These are phyloP conservation scores for Trametes gibbosa DNA, from an alignment of 768 basidiomycete species.

Conservation along the genomic window DNA sequence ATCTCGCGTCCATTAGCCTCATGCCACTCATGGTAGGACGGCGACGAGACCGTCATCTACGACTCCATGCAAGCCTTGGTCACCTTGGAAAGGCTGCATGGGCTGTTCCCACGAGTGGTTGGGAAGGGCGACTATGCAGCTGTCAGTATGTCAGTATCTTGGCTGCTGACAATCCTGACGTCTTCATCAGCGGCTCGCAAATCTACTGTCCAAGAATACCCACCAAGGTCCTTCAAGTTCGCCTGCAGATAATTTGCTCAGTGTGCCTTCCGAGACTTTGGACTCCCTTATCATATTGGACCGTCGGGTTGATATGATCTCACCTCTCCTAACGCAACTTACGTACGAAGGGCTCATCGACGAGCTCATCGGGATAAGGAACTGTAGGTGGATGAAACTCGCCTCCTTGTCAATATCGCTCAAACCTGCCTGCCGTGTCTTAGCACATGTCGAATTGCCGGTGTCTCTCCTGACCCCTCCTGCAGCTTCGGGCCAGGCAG, in stretches of 20 bases:
- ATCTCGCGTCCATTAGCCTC: not conserved
- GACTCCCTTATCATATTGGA: conserved; percentile 90
- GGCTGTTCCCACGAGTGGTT: conserved; percentile 85
- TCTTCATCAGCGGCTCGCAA: conserved; percentile 63
- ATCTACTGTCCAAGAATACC: conserved; percentile 61
- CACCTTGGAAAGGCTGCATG: conserved; percentile 80
- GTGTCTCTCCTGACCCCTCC: conserved; percentile 64
- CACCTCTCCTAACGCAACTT: conserved; percentile 90
- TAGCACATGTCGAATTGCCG: conserved; percentile 82
- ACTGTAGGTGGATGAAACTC: conserved; percentile 54
- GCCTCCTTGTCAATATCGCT: not conserved
- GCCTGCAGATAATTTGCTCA: conserved; percentile 39
- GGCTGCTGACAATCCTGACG: not conserved
- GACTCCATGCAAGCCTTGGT: conserved; percentile 86
- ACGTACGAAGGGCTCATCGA: conserved; percentile 97
- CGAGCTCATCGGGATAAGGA: conserved; percentile 85
- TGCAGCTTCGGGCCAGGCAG: conserved; percentile 30
- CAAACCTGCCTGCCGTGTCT: conserved; percentile 9
- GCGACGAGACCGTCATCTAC: conserved; percentile 86
- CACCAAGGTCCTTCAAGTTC: conserved; percentile 38
- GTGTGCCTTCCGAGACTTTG: conserved; percentile 53
- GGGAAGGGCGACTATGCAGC: conserved; percentile 91
- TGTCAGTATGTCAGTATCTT: conserved; percentile 38
- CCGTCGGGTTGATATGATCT: conserved; percentile 91
- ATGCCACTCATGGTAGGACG: conserved; percentile 63